Evolutionary conservation across 345 rosid species (phyloP).

Genomic region (Theobroma cacao): DNA sequence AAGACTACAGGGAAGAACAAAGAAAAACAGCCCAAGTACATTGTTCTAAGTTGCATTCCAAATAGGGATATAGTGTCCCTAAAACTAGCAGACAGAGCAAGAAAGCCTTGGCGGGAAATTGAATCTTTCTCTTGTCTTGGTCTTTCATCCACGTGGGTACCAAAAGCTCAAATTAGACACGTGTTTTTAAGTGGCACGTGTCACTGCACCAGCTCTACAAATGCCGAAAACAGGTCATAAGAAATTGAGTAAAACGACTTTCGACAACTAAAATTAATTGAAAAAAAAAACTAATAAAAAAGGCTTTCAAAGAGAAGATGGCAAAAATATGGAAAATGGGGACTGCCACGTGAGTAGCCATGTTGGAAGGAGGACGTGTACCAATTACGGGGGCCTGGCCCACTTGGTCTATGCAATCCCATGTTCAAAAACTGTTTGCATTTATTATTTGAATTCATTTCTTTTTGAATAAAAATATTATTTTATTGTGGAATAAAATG

Average conservation of each 20-base stretch:
- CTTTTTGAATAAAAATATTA: too few species aligned
- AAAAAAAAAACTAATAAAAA: too few species aligned
- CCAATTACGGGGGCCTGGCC: neutral
- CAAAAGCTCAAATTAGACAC: neutral
- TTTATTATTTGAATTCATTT: too few species aligned
- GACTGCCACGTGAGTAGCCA: neutral
- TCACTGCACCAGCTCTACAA: neutral
- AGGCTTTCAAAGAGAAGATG: neutral
- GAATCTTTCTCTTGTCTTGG: too few species aligned
- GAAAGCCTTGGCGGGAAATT: too few species aligned
- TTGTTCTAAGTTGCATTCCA: too few species aligned
- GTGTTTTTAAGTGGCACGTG: neutral
- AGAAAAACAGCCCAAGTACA: too few species aligned
- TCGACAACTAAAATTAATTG: neutral
- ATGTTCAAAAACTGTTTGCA: neutral
- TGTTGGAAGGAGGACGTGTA: neutral
- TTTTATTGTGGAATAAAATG: too few species aligned
- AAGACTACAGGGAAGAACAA: too few species aligned
- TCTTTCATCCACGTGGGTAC: neutral
- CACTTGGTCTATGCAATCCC: neutral
- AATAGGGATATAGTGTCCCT: too few species aligned
- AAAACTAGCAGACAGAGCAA: too few species aligned
- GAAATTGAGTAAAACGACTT: neutral
- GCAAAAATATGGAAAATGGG: neutral
- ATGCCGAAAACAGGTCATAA: neutral